Evolutionary conservation across 805 yeast genomes (phyloP).

Genomic region (Pichia manshurica): DNA sequence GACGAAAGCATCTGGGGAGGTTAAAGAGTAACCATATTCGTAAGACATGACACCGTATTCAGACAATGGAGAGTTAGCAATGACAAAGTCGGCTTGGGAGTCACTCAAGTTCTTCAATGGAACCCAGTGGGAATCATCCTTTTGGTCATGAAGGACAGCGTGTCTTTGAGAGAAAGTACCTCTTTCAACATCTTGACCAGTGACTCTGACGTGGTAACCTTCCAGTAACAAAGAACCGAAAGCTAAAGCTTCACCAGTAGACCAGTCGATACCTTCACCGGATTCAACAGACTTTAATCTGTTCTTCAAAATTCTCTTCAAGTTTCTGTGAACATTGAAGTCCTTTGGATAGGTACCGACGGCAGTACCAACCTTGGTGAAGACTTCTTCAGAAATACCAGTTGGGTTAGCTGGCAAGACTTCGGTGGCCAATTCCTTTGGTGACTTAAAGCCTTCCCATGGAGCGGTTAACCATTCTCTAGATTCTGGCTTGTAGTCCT

Average conservation of each 20-base stretch:
- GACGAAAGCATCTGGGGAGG: slow-evolving; percentile 94
- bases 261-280: slow-evolving; percentile 97
- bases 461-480: slow-evolving; percentile 98
- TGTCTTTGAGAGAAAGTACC: slow-evolving; percentile 99
- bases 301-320: slow-evolving; percentile 85
- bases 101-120: slow-evolving; percentile 79
- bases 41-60: slow-evolving; percentile 99
- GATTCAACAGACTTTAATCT: slow-evolving; percentile 77
- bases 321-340: slow-evolving; percentile 88
- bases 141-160: slow-evolving; percentile 95
- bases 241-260: slow-evolving; percentile 99
- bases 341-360: slow-evolving; percentile 81
- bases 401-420: slow-evolving; percentile 95
- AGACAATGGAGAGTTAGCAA: slow-evolving; percentile 91
- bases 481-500: slow-evolving; percentile 83
- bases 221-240: slow-evolving; percentile 87
- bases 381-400: slow-evolving; percentile 63
- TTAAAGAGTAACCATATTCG: slow-evolving; percentile 97
- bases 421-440: slow-evolving; percentile 93
- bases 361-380: slow-evolving; percentile 72
- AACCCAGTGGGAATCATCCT: slow-evolving; percentile 72
- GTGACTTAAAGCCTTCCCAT: slow-evolving; percentile 98
- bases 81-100: slow-evolving; percentile 79
- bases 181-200: slow-evolving; percentile 99
- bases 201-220: slow-evolving; percentile 94